Conservation (phyloP, 2,329 filamentous ascomycete species). For the Botrytis squamosa region DNA sequence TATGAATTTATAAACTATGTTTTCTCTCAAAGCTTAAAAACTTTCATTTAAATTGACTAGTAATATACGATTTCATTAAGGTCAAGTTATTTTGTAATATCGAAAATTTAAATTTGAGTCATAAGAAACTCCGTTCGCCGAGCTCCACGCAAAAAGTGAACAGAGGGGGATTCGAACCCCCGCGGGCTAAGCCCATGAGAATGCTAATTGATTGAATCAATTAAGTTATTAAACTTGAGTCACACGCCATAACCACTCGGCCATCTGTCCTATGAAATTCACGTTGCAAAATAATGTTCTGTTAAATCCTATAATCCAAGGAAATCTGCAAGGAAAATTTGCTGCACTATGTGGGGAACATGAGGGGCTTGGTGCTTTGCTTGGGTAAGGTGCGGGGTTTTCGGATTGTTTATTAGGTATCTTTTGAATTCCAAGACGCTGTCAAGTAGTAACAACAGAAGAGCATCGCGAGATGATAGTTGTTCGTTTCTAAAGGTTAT, state of each 20-base stretch:
- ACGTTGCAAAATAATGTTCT: fast-evolving
- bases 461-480: neutral
- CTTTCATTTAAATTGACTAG: no score
- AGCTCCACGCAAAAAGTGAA: neutral
- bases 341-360: neutral
- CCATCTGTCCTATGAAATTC: slow-evolving; percentile 8
- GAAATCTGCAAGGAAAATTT: neutral
- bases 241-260: slow-evolving; percentile 24
- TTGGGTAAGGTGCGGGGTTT: neutral
- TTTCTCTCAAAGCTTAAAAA: no score
- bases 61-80: no score
- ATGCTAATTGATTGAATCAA: slow-evolving; percentile 9
- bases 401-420: neutral
- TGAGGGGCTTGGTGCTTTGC: neutral
- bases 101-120: no score
- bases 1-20: no score
- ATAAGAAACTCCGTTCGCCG: neutral
- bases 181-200: slow-evolving; percentile 22
- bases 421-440: neutral
- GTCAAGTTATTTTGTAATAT: no score
- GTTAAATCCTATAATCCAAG: fast-evolving
- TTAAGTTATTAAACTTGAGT: slow-evolving; percentile 17
- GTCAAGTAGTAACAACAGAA: neutral
- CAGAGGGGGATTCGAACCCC: slow-evolving; percentile 24
- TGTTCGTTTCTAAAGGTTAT: neutral